These are phyloP conservation scores for Puya raimondii DNA, from an alignment of 176 grass and related monocot genomes.

Conservation along the genomic window DNA sequence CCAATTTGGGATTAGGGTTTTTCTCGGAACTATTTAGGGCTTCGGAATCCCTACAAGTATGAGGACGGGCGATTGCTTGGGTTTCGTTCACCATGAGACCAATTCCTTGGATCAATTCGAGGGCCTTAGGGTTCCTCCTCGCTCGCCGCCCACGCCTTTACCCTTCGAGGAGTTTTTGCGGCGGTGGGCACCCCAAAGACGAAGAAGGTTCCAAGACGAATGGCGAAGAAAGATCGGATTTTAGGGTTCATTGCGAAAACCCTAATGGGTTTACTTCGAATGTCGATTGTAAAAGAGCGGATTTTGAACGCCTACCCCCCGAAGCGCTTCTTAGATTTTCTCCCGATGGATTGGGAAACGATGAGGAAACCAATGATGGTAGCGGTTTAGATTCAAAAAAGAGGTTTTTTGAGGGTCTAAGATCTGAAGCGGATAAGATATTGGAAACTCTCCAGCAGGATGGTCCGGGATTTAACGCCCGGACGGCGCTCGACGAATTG, in stretches of 20 bases:
- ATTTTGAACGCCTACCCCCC: conserved; percentile 24
- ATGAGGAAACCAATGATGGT: conserved; percentile 24
- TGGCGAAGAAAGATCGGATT: conserved; percentile 6
- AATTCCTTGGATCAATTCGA: conserved; percentile 9
- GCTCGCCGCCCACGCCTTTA: conserved; percentile 24
- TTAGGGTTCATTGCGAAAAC: neutral
- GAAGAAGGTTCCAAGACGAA: neutral
- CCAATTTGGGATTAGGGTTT: conserved; percentile 7
- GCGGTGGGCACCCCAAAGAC: conserved; percentile 1
- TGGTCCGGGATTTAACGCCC: conserved; percentile 61
- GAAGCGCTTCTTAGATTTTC: conserved; percentile 53
- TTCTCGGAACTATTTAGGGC: neutral
- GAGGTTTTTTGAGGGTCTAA: conserved; percentile 24
- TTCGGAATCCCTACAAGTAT: conserved; percentile 10
- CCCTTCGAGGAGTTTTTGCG: conserved; percentile 30
- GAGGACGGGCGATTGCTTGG: conserved; percentile 6
- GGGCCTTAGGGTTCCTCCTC: conserved; percentile 16
- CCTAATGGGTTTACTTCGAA: neutral
- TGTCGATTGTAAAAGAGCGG: conserved; percentile 14
- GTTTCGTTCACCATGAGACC: conserved; percentile 27
- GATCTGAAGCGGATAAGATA: conserved; percentile 35
- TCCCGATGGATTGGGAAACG: conserved; percentile 14
- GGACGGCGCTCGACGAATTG: conserved; percentile 70
- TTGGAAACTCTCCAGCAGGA: conserved; percentile 71
- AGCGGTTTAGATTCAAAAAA: conserved; percentile 8